Conservation (phyloP, 1,284 basidiomycete species). For the Irpex rosettiformis region DNA sequence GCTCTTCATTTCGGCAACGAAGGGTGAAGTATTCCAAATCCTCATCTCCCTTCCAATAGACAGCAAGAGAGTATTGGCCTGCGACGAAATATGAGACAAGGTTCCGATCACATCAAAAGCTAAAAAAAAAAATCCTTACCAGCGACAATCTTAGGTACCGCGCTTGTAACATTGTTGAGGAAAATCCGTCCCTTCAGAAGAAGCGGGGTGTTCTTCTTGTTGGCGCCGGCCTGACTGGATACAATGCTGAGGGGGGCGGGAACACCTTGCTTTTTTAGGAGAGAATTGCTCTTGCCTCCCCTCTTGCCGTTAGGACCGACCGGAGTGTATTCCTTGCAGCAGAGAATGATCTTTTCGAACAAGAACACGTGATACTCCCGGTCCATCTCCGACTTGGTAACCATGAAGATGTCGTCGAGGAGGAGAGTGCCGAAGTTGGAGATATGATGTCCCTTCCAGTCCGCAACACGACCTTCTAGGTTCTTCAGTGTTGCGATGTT, state of each 20-base stretch:
- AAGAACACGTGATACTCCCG: constrained; percentile 98
- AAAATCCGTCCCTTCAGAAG: constrained; percentile 97
- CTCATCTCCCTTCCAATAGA: constrained; percentile 94
- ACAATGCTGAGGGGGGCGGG: constrained; percentile 39
- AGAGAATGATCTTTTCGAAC: constrained; percentile 98
- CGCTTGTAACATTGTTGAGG: constrained; percentile 91
- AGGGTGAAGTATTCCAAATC: constrained; percentile 93
- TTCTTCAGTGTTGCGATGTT: constrained; percentile 88
- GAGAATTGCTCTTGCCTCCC: constrained; percentile 68
- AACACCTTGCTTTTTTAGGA: constrained; percentile 67
- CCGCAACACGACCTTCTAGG: constrained; percentile 88
- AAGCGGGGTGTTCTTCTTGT: constrained; percentile 74
- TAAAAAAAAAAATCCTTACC: constrained; percentile 42
- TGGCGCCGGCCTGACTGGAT: constrained; percentile 46
- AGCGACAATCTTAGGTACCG: constrained; percentile 54
- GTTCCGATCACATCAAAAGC: constrained; percentile 1
- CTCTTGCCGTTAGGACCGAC: constrained; percentile 53
- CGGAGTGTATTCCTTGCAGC: constrained; percentile 84
- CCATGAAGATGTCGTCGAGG: constrained; percentile 93
- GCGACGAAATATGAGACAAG: constrained; percentile 4
- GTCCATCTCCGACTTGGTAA: constrained; percentile 95
- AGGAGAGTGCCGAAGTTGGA: constrained; percentile 91
- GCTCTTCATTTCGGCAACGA: constrained; percentile 90
- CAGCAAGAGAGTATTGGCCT: constrained; percentile 69
- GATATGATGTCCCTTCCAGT: constrained; percentile 99